phyloP scores from a whole-genome alignment of 208 protist species.

The Trypanosoma melophagium region DNA sequence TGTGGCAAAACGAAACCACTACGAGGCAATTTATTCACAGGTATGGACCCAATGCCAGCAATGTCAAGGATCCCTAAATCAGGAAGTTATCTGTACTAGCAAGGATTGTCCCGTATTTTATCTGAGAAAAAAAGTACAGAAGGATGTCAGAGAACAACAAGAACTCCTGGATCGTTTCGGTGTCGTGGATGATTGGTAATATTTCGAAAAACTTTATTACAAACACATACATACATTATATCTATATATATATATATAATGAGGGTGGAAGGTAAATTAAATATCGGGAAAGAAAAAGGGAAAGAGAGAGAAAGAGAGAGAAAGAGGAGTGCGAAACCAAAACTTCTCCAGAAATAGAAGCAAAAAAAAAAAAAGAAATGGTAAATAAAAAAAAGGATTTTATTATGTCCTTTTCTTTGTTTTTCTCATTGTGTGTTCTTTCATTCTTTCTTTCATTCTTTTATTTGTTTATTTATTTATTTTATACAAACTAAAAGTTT shows the following conservation, averaged over 20 bases:
- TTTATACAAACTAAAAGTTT: not conserved
- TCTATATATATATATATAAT: no score
- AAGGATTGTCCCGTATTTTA: conserved; percentile 99
- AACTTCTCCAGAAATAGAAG: not conserved
- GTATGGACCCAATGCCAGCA: conserved; percentile 99
- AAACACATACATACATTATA: conserved; percentile 1
- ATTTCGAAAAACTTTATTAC: not conserved
- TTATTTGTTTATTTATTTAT: conserved; percentile 7
- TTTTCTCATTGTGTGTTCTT: conserved; percentile 8
- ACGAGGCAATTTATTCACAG: conserved; percentile 95
- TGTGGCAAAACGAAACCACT: conserved; percentile 89
- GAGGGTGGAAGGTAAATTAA: not conserved
- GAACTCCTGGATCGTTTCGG: conserved; percentile 94
- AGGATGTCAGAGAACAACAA: conserved; percentile 96
- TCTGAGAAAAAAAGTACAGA: conserved; percentile 99
- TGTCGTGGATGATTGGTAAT: conserved; percentile 91
- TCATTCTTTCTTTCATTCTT: conserved; percentile 15
- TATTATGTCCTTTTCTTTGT: not conserved
- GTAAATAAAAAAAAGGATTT: not conserved
- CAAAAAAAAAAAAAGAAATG: no score
- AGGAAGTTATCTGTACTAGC: conserved; percentile 96
- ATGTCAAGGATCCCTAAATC: conserved; percentile 97
- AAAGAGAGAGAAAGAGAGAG: not conserved
- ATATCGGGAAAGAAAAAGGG: no score
- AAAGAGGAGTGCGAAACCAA: not conserved